These are phyloP conservation scores for Pichia exigua DNA, from an alignment of 805 yeast genomes.

Conservation along the genomic window DNA sequence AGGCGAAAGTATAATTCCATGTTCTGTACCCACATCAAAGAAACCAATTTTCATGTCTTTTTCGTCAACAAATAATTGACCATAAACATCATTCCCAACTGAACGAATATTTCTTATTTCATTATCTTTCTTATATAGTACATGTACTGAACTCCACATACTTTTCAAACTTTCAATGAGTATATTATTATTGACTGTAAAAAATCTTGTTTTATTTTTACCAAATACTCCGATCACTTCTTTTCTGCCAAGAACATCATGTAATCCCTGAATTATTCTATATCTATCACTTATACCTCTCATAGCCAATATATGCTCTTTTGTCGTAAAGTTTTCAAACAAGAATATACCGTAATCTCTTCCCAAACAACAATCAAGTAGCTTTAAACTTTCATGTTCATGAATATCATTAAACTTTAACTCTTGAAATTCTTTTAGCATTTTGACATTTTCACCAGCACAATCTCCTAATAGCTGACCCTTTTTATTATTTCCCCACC, in stretches of 20 bases:
- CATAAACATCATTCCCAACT: conserved; percentile 70
- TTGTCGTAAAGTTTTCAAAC: conserved; percentile 15
- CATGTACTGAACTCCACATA: conserved; percentile 81
- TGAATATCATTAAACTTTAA: conserved; percentile 6
- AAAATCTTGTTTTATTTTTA: background rate
- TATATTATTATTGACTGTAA: background rate
- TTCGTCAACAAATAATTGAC: conserved; percentile 41
- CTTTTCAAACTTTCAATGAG: conserved; percentile 27
- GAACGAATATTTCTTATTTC: conserved; percentile 30
- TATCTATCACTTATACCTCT: conserved; percentile 26
- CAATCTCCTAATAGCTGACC: conserved; percentile 40
- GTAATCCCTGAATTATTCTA: background rate
- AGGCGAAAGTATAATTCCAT: conserved; percentile 44
- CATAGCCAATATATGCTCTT: conserved; percentile 6
- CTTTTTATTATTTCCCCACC: conserved; percentile 65
- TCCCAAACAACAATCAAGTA: conserved; percentile 34
- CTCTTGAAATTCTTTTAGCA: conserved; percentile 19
- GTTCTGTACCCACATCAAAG: conserved; percentile 72
- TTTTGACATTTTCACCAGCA: conserved; percentile 10
- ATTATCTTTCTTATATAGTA: conserved; percentile 17
- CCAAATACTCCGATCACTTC: background rate
- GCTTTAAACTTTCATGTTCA: background rate
- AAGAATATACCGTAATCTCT: conserved; percentile 46
- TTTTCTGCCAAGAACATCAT: background rate
- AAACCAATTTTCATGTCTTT: background rate